Evolutionary conservation across 345 rosid species (phyloP).

Genomic region (Populus nigra): DNA sequence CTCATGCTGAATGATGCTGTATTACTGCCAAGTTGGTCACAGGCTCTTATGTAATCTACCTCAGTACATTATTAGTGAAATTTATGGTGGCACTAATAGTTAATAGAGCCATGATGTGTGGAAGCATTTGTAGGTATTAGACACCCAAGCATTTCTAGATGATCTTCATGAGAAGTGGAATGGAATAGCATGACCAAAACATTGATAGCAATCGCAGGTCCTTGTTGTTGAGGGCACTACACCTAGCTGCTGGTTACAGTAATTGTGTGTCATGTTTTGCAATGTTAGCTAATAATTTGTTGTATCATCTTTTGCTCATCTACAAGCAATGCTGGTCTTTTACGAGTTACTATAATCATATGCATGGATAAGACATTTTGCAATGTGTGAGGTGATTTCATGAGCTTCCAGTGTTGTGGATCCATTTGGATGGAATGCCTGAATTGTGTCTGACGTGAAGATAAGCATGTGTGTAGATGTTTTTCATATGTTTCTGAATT

Average conservation of each 20-base stretch:
- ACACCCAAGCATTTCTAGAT: not conserved
- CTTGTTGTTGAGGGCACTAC: not conserved
- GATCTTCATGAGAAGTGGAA: not conserved
- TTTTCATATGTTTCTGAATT: conserved; percentile 3
- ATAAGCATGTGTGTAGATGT: not conserved
- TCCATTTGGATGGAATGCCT: not conserved
- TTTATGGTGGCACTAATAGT: not conserved
- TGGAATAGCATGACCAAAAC: not conserved
- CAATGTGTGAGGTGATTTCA: not conserved
- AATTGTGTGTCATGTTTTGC: not conserved
- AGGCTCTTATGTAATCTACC: not conserved
- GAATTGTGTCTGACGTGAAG: not conserved
- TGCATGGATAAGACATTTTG: not conserved
- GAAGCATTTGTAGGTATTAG: not conserved
- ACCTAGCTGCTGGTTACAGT: not conserved
- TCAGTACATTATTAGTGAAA: not conserved
- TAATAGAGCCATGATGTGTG: not conserved
- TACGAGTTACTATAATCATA: not conserved
- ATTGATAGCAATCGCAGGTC: not conserved
- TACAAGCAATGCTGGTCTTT: not conserved
- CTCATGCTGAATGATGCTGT: not conserved
- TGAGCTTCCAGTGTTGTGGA: not conserved
- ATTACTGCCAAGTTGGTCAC: not conserved
- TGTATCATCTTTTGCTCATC: not conserved
- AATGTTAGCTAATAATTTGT: not conserved